Base-by-base conservation (phyloP, 192 early-diverging fungal species). In the Umbelopsis sp. region DNA sequence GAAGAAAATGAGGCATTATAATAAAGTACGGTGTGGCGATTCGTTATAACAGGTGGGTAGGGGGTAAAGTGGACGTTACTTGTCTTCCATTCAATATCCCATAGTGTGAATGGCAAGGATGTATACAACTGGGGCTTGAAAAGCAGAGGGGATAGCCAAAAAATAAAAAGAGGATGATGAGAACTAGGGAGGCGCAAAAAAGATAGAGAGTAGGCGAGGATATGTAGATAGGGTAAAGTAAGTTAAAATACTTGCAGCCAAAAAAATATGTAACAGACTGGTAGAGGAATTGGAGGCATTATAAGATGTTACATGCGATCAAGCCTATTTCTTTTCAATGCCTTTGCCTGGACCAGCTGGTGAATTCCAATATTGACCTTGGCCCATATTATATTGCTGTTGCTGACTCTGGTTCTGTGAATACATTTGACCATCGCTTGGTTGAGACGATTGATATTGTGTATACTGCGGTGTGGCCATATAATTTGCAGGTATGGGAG, bases 361-460 rank as follows among this genome's bases (percentile, higher is more conserved):
- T 17, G 56, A 62, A 14, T 62, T 22, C 56, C 56, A 62, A 17
- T 62, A 62, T 31, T 62, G 56, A 12, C 31, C n/a, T n/a, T 31
- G 56, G 17, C 56, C 31, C 26, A 62, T 36, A 31, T 62, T 34
- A 5, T 62, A 32, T 20, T 62, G 56, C 14, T 62, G 56, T 1
- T 62, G 56, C 14, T 29, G 56, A 14, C 10, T 29, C 1, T 29
- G 56, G 34, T 7, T 62, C 12, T 10, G 26, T 20, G 56, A 32
- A 32, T 62, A 62, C 56, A 62, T 62, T 17, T 62, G 56, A 29
- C 56, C n/a, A 49, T 17, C n/a, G 11, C 12, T 16, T 34, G 56
- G 31, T 62, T 53, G 52, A 22, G 56, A 62, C 31, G 10, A 31
- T 62, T 62, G 56, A 62, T 62, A 62, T 20, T 62, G 56, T 7